Evolutionary conservation across 1,284 basidiomycete genomes (phyloP), one percentile per base, ranked within the genome.

Genomic region (Leccinum subrobustum): DNA sequence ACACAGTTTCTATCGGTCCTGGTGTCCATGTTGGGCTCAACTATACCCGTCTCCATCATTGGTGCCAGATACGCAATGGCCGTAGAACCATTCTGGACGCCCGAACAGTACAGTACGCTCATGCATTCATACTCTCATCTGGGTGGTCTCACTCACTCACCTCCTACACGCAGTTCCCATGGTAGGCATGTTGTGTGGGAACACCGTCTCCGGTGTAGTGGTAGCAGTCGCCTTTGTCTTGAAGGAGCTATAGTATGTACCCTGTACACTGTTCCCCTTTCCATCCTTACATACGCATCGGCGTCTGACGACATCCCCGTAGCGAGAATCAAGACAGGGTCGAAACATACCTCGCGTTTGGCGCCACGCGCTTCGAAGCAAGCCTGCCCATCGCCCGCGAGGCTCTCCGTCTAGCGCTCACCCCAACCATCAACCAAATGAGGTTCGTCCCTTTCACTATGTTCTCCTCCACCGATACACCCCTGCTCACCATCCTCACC

Each of bases 121-220:
- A 27, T 12, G 18, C 4, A 47, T 8, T 33, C 16, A 72, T 60
- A 20, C 55, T 6, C 31, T 39, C 48, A 12, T 14, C 52, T 1
- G 50, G 33, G 7, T 31, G 7, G 14, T 14, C 29, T 61, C 29
- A 61, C 12, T 60, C 27, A 11, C 57, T 48, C 14, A 52, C 9
- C 48, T 29, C 27, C n/a, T 12, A 7, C 52, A 50, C 29, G 14
- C 60, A 93, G 92, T 94, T 60, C 92, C 92, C 8, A 83, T 93
- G 55, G 81, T 93, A 8, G 92, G 93, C n/a, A 94, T 95, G 93
- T 79, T 94, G 2, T 90, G 92, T 56, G 92, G 92, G 4, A 85
- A 83, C 62, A 88, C 91, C 0, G 89, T 94, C 60, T 88, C 87
- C 0, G 84, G 86, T 1, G 83, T 93, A 23, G 85, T 91, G 2